phyloP scores from a whole-genome alignment of 257 asterid genomes.

The Salvia miltiorrhiza region DNA sequence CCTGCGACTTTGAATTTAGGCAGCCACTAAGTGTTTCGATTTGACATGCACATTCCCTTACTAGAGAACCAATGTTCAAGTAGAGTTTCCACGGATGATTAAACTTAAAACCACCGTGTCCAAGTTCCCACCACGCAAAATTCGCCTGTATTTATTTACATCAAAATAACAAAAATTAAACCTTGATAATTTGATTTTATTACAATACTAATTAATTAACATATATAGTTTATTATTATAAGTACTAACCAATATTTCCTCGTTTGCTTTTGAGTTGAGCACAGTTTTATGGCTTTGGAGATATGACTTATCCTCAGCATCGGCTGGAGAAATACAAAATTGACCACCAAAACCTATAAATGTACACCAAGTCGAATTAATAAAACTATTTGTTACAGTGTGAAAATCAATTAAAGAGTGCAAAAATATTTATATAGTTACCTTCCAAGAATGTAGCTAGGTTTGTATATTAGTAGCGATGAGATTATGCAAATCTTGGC shows the following conservation, averaged over 20 bases:
- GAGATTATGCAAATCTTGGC: slow-evolving; percentile 59
- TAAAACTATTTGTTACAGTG: too few relatives aligned
- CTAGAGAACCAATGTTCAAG: slow-evolving; percentile 43
- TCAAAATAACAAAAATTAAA: background rate
- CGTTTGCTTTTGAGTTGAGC: slow-evolving; percentile 47
- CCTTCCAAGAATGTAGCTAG: slow-evolving; percentile 58
- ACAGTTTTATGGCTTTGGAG: slow-evolving; percentile 38
- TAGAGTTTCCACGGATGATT: slow-evolving; percentile 70
- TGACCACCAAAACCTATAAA: slow-evolving; percentile 46
- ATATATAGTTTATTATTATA: background rate
- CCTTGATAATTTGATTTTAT: too few relatives aligned
- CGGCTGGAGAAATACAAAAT: slow-evolving; percentile 17
- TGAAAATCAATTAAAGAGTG: too few relatives aligned
- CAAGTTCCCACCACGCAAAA: slow-evolving; percentile 77
- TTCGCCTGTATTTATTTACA: slow-evolving; percentile 53
- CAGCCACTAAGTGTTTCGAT: slow-evolving; percentile 47
- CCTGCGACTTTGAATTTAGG: slow-evolving; percentile 36
- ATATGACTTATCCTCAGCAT: slow-evolving; percentile 29
- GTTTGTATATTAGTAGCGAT: slow-evolving; percentile 37
- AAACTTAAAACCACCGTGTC: slow-evolving; percentile 47
- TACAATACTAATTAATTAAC: background rate
- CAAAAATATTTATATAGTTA: background rate
- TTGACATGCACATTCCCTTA: slow-evolving; percentile 62
- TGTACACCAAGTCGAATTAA: too few relatives aligned
- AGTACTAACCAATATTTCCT: slow-evolving; percentile 58